Conservation (phyloP, 1,139 yeast species). For the Magnusiomyces paraingens region DNA sequence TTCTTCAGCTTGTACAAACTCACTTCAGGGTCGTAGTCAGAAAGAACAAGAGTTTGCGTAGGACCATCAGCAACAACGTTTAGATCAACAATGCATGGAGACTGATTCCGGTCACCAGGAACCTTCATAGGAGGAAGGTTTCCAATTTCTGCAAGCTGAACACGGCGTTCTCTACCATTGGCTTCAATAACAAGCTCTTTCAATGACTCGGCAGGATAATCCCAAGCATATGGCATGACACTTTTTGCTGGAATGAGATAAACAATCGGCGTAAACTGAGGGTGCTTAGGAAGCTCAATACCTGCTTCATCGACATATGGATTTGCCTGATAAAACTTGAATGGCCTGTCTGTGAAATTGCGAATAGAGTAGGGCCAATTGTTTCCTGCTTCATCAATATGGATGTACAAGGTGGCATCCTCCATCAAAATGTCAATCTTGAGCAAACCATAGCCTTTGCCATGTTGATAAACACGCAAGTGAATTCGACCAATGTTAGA, state of each 20-base stretch:
- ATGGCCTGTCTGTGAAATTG: constrained; percentile 80
- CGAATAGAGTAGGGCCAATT: constrained; percentile 92
- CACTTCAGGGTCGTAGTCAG: constrained; percentile 71
- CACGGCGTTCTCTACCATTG: constrained; percentile 61
- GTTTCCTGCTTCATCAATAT: constrained; percentile 62
- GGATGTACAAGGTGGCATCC: constrained; percentile 72
- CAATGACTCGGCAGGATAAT: constrained; percentile 82
- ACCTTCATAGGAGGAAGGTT: constrained; percentile 74
- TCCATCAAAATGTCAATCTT: constrained; percentile 72
- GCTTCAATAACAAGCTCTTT: constrained; percentile 75
- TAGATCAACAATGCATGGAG: constrained; percentile 57
- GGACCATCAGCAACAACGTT: constrained; percentile 97
- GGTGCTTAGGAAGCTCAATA: constrained; percentile 36
- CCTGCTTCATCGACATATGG: constrained; percentile 75
- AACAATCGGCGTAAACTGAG: constrained; percentile 43
- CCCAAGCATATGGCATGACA: constrained; percentile 99
- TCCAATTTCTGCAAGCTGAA: constrained; percentile 91
- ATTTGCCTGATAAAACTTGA: constrained; percentile 77
- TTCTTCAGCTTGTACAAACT: constrained; percentile 56
- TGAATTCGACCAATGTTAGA: constrained; percentile 78
- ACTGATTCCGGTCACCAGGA: constrained; percentile 34
- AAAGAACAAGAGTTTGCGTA: constrained; percentile 75
- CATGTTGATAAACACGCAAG: constrained; percentile 59
- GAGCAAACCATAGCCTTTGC: constrained; percentile 59
- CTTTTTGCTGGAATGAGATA: constrained; percentile 82